Evolutionary conservation across 2,329 filamentous ascomycete species (phyloP), one percentile per base, ranked within the genome.

Genomic region (Hypoxylon sp.): DNA sequence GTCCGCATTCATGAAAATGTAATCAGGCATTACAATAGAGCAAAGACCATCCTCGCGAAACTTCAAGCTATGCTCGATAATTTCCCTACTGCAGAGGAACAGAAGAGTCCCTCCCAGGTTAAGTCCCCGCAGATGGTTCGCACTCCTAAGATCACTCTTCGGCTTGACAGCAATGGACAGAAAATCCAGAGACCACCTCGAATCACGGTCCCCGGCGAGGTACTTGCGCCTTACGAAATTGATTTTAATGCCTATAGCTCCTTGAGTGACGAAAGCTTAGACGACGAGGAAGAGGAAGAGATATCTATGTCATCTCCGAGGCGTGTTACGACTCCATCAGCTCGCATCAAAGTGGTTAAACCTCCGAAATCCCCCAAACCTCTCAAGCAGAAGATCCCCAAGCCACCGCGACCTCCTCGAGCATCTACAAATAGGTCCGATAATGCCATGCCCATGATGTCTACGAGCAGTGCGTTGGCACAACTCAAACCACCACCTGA

Each of bases 161-260:
- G 84, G 33, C 63, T 81, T 29, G 82, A 82, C 29, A 81, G 80
- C 54, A 82, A 82, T 37, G 84, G 81, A 4, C 82, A 85, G 59
- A 86, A 81, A 73, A 78, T 82, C 33, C 83, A 81, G 33, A 81
- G 83, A 17, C 84, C 80, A 13, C 87, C 88, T 5, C 83, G 86
- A 46, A 90, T 91, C 50, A 91, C 88, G 1, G 88, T 91, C 10
- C 89, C 89, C 1, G 89, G 89, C 48, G 88, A 91, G 75, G 89
- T 91, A 8, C 81, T 91, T 51, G 88, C 89, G 1, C 89, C 89
- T 0, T 90, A 90, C 73, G 89, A 91, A 61, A 79, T 90, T 24
- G 87, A 90, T 65, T 90, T 89, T 75, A 87, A 90, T 57, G 82
- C 84, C 0, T 88, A 85, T 65, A 86, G 81, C 51, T 86, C 85